Base-by-base conservation (phyloP, 1,139 yeast species). In the Kodamaea alishanica region DNA sequence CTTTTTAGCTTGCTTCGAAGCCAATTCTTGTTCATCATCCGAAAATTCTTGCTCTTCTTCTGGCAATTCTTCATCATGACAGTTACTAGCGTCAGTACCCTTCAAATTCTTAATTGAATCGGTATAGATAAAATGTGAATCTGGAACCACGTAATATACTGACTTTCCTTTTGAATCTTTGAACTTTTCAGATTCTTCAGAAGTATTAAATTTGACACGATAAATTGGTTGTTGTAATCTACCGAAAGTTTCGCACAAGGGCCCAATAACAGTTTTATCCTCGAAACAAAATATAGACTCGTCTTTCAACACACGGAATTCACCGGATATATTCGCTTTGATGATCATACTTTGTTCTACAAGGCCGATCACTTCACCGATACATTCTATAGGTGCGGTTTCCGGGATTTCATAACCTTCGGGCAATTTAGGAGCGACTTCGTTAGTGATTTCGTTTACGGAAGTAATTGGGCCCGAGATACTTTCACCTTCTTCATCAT, bases 51-150 rank as follows among this genome's bases (percentile, higher is more conserved):
- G 96, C 56, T 92, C 97, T 30, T 85, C 95, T 50, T 80, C 87
- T 0, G 96, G 90, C 22, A 90, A 63, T 53, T 92, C 99, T 64
- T 92, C 98, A 60, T 92, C 98, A 56, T 88, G 86, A 56, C 88
- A 82, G 51, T 92, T 92, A 54, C 95, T 84, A 0, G 98, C 98
- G 64, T 92, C 99, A 1, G 92, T 83, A 9, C 97, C 98, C 53
- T 84, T 89, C 20, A 80, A 46, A 23, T 73, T 67, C 50, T 79
- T 84, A 37, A 90, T 73, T 12, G 78, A 65, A 39, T 84, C 86
- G 0, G 97, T 90, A 46, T 82, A 79, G 9, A 86, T 67, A 61
- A 89, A 90, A 40, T 83, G 76, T 0, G 96, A 84, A 33, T 81
- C 84, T 1, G 90, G 83, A 2, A 86, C 94, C 11, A 89, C 94